These are phyloP conservation scores for Limonomyces culmigenus DNA, from an alignment of 1,284 basidiomycete species.

Conservation along the genomic window DNA sequence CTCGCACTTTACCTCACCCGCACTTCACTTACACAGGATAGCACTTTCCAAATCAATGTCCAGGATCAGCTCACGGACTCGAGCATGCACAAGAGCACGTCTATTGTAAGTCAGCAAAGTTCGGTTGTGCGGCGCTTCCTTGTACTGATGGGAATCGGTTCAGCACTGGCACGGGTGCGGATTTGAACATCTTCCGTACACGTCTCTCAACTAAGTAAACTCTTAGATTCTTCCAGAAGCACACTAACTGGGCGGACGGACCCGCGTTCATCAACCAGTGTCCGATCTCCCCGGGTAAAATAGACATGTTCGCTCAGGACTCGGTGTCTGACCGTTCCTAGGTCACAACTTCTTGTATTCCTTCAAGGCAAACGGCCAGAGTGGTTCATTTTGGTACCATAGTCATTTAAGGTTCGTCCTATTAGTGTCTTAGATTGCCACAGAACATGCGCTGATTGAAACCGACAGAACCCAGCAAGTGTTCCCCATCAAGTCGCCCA, in stretches of 20 bases:
- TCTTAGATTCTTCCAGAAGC: conserved; percentile 14
- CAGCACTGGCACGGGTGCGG: conserved; percentile 21
- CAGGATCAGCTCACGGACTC: conserved; percentile 16
- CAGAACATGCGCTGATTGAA: too few species aligned
- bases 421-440: too few species aligned
- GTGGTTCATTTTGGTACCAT: not conserved
- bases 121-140: not conserved
- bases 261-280: conserved; percentile 27
- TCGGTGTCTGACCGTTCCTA: too few species aligned
- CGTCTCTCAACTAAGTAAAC: not conserved
- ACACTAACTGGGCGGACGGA: conserved; percentile 19
- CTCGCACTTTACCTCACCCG: too few species aligned
- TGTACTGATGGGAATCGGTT: not conserved
- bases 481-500: too few species aligned
- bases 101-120: conserved; percentile 13
- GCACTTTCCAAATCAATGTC: conserved; percentile 16
- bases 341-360: conserved; percentile 26
- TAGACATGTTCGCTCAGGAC: too few species aligned
- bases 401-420: not conserved
- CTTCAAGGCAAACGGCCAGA: conserved; percentile 15
- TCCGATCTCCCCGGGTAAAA: conserved; percentile 23
- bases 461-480: too few species aligned
- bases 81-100: conserved; percentile 16
- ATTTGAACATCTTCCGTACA: not conserved
- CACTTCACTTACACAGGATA: conserved; percentile 7